A percentile compares a stretch with the other conserved stretches of the same genome.
These are phyloP conservation scores for Pelagophyceae sp. DNA, from an alignment of 352 stramenopile genomes.

Conservation along the genomic window DNA sequence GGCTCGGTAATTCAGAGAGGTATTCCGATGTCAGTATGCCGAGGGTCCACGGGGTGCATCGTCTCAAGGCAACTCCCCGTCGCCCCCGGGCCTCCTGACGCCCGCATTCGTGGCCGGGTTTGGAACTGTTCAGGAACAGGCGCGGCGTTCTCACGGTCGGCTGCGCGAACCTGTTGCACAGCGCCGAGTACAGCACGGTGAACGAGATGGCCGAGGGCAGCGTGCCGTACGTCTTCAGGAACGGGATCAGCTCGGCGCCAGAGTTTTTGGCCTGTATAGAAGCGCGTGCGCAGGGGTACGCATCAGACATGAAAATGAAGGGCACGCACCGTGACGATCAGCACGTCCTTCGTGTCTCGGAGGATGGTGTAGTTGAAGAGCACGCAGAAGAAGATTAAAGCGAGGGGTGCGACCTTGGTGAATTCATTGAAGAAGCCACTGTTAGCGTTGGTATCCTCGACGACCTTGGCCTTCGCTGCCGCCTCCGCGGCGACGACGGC, in stretches of 20 bases:
- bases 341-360: constrained; percentile 70
- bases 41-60: too few species aligned
- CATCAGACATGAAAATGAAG: neutral
- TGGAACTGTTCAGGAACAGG: neutral
- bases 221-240: constrained; percentile 77
- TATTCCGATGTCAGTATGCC: too few species aligned
- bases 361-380: constrained; percentile 79
- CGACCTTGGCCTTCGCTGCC: too few species aligned
- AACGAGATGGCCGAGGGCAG: constrained; percentile 57
- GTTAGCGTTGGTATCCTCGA: neutral
- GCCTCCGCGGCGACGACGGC: too few species aligned
- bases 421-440: constrained; percentile 38
- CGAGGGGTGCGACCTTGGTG: constrained; percentile 66
- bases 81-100: neutral
- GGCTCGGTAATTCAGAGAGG: too few species aligned
- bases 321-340: constrained; percentile 61
- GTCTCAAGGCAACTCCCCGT: constrained; percentile 31
- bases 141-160: neutral
- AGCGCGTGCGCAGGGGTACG: too few species aligned
- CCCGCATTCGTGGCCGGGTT: neutral
- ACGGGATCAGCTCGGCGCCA: constrained; percentile 65
- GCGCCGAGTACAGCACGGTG: constrained; percentile 35
- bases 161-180: constrained; percentile 33
- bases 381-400: constrained; percentile 72
- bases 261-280: constrained; percentile 34